Base-by-base conservation (phyloP, 2,329 filamentous ascomycete genomes). In the Penicillium sp. region DNA sequence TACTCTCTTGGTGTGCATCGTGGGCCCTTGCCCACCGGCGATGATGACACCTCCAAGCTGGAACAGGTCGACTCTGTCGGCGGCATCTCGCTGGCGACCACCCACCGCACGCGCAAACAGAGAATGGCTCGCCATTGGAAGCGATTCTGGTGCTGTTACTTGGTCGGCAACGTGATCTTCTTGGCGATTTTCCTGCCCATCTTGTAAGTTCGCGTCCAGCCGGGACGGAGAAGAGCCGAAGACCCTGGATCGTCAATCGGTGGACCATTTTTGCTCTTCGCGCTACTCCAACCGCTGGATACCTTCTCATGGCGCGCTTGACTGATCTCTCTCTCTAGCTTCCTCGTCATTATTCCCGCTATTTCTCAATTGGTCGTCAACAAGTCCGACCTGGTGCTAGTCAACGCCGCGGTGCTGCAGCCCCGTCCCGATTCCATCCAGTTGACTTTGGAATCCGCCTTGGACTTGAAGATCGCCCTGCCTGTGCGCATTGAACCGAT, bases 101-200 rank as follows among this genome's bases (percentile, higher is more conserved):
- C 58, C 6, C 60, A 68, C 19, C 61, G 61, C 25, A 74, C 69
- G 30, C 68, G 59, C 26, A 69, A 65, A 22, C 65, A 73, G 58
- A 72, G 67, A 30, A 48, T 77, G 1, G 65, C 69, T 28, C 69
- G 69, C 16, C 78, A 80, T 62, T 78, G 71, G 68, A 72, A 69
- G 28, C 71, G 76, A 16, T 78, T 75, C 66, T 78, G 76, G 76
- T 74, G 70, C 51, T 76, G 72, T 57, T 77, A 79, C 63, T 38
- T 71, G 3, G 65, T 79, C 25, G 70, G 65, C 10, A 66, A 64
- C 38, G 61, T 79, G 14, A 73, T 79, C 33, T 74, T 78, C 40
- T 61, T 76, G n/a, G 75, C 75, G 6, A 76, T 79, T 40, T 70
- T 78, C 57, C 64, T 80, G 4, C 78, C 77, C 5, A 67, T 79